Percentiles rank a stretch among this genome's conserved stretches.
Conservation (phyloP, 345 rosid genomes). For the Excoecaria agallocha region DNA sequence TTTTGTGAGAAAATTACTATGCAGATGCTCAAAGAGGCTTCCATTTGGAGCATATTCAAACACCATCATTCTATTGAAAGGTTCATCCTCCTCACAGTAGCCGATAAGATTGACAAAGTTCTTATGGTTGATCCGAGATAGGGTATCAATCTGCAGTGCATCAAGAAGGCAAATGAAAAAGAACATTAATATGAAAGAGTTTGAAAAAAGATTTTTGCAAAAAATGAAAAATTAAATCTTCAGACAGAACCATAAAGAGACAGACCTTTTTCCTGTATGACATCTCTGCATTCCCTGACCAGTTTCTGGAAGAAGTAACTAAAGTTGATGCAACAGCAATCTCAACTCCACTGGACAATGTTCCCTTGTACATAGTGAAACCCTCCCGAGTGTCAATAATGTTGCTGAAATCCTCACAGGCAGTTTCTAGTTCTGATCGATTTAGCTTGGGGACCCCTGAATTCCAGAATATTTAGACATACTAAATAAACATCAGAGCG, state of each 20-base stretch:
- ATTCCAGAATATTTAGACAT: constrained; percentile 3
- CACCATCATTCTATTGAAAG: constrained; percentile 95
- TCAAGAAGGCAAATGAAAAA: neutral
- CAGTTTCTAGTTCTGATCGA: constrained; percentile 80
- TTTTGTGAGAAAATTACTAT: constrained; percentile 44
- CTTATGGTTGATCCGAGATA: constrained; percentile 85
- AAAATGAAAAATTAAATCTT: neutral
- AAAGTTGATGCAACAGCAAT: constrained; percentile 71
- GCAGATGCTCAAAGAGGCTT: constrained; percentile 78
- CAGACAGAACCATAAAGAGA: neutral
- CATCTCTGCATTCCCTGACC: constrained; percentile 65
- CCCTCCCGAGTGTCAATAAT: constrained; percentile 60
- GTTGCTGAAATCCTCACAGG: constrained; percentile 99
- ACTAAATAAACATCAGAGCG: neutral
- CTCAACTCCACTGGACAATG: constrained; percentile 96
- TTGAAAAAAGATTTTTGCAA: neutral
- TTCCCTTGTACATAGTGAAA: constrained; percentile 80
- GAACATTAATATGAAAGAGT: too few species aligned
- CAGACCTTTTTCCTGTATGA: constrained; percentile 71
- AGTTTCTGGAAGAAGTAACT: constrained; percentile 49
- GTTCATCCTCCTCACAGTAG: constrained; percentile 80
- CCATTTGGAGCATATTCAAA: constrained; percentile 98
- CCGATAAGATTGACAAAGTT: constrained; percentile 92
- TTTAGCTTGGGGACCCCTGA: constrained; percentile 95
- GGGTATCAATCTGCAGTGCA: constrained; percentile 52